These are phyloP conservation scores for Acer saccharum DNA, from an alignment of 345 rosid species.

Conservation along the genomic window DNA sequence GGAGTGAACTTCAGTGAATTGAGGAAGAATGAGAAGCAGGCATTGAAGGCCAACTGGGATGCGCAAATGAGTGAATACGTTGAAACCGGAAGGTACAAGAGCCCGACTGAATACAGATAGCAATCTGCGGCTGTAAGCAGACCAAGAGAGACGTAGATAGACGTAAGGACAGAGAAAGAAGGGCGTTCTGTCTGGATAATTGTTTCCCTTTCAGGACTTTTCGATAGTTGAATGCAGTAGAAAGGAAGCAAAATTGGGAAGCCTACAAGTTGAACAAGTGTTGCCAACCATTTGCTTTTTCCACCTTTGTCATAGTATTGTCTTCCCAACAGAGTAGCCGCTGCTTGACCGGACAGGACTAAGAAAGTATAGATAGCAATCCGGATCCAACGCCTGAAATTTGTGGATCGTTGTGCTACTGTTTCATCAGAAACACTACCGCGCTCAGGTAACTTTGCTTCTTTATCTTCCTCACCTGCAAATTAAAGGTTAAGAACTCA, in stretches of 20 bases:
- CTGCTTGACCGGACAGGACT: slow-evolving; percentile 38
- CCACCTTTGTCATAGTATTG: slow-evolving; percentile 50
- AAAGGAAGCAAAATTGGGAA: slow-evolving; percentile 42
- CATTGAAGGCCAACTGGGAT: slow-evolving; percentile 45
- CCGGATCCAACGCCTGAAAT: slow-evolving; percentile 28
- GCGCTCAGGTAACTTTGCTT: slow-evolving; percentile 15
- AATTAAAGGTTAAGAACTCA: neutral
- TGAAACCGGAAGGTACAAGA: slow-evolving; percentile 40
- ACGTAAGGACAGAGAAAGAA: slow-evolving; percentile 23
- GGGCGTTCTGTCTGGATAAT: slow-evolving; percentile 5
- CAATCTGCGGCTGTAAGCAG: slow-evolving; percentile 27
- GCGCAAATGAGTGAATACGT: slow-evolving; percentile 40
- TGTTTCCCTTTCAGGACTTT: slow-evolving; percentile 20
- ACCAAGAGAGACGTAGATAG: slow-evolving; percentile 42
- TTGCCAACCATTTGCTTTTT: slow-evolving; percentile 45
- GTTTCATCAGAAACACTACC: neutral
- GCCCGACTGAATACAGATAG: slow-evolving; percentile 35
- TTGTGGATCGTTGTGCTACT: slow-evolving; percentile 5
- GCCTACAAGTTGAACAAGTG: slow-evolving; percentile 38
- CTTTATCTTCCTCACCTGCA: slow-evolving; percentile 32
- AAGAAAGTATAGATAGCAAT: slow-evolving; percentile 25
- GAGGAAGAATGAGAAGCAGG: slow-evolving; percentile 51
- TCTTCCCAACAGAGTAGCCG: slow-evolving; percentile 39
- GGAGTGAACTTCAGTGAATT: slow-evolving; percentile 45
- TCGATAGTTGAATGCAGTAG: slow-evolving; percentile 24